Conservation (phyloP, 345 rosid genomes). For the Hirschfeldia incana region DNA sequence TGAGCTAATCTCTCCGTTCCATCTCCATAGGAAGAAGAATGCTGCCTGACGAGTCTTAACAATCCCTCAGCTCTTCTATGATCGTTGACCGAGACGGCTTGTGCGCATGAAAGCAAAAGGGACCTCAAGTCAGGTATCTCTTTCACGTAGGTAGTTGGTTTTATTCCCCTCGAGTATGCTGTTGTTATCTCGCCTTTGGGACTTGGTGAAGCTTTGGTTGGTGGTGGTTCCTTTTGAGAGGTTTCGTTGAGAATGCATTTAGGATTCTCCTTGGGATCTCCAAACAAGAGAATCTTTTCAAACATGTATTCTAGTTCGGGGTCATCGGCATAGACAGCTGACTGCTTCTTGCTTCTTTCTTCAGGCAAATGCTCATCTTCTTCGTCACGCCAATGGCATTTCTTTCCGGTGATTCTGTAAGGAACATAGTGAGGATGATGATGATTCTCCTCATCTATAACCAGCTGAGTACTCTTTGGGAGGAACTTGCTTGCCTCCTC, state of each 20-base stretch:
- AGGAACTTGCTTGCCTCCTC: conserved; percentile 87
- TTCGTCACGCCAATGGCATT: conserved; percentile 51
- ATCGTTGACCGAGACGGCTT: conserved; percentile 67
- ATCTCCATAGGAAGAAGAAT: conserved; percentile 68
- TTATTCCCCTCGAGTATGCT: conserved; percentile 27
- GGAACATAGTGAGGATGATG: conserved; percentile 20
- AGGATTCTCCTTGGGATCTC: conserved; percentile 20
- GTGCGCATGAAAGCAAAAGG: conserved; percentile 71
- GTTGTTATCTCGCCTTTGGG: conserved; percentile 18
- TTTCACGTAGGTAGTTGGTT: conserved; percentile 32
- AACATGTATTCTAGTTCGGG: conserved; percentile 60
- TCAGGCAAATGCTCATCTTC: conserved; percentile 47
- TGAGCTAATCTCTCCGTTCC: conserved; percentile 83
- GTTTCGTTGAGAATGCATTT: conserved; percentile 33
- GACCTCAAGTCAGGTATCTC: conserved; percentile 72
- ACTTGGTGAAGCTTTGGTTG: conserved; percentile 3
- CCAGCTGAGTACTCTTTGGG: conserved; percentile 47
- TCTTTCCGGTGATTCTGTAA: conserved; percentile 47
- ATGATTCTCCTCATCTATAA: conserved; percentile 41
- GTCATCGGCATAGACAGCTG: conserved; percentile 46
- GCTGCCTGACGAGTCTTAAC: conserved; percentile 64
- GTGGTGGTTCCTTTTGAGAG: background rate
- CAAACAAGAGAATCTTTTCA: conserved; percentile 54
- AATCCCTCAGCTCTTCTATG: conserved; percentile 58
- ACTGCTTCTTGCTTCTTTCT: conserved; percentile 62